Evolutionary conservation across 2,329 filamentous ascomycete genomes (phyloP), one percentile per base, ranked within the genome.

Genomic region (Hirsutella thompsonii): DNA sequence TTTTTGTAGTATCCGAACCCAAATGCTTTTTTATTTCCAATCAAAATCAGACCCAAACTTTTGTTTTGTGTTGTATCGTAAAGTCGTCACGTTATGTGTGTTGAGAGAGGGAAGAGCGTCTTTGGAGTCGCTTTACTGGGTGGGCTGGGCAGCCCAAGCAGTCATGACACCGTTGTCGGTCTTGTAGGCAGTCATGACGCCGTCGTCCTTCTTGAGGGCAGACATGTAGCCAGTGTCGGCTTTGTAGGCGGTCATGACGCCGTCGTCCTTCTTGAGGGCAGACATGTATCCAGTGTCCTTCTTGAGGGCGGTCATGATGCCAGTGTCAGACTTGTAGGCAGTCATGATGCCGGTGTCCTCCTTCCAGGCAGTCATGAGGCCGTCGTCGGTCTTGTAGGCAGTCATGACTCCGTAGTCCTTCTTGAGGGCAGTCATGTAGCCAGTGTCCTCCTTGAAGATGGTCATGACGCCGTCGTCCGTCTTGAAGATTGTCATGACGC

Each of bases 401-500:
- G 39, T 20, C 34, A 33, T 42, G 16, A 38, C 35, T 21, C 47
- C 20, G 9, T 40, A 42, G 34, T 38, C 50, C 1, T 50, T 49
- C 33, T 41, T 44, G 37, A 52, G 54, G 34, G 48, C 52, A 3
- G 30, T 39, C 30, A 35, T 35, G 2, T 6, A 16, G 13, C 18
- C 36, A 5, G 34, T 36, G 10, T 28, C n/a, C 18, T 29, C 8
- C 20, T 39, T 39, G 28, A 30, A 39, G 20, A 30, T 20, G 23
- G 39, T 30, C 33, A 30, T 41, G 14, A 26, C 23, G 11, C 20
- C 20, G 23, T 21, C 36, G 28, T 19, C 19, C 23, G 6, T 26
- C 43, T 20, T 14, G 51, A 44, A 23, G 50, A 53, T 20, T 38
- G 39, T 20, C 34, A 33, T 42, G 16, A 38, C 35, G 26, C 47